These are phyloP conservation scores for Aspergillus tamarii DNA, from an alignment of 2,329 filamentous ascomycete species.

Conservation along the genomic window DNA sequence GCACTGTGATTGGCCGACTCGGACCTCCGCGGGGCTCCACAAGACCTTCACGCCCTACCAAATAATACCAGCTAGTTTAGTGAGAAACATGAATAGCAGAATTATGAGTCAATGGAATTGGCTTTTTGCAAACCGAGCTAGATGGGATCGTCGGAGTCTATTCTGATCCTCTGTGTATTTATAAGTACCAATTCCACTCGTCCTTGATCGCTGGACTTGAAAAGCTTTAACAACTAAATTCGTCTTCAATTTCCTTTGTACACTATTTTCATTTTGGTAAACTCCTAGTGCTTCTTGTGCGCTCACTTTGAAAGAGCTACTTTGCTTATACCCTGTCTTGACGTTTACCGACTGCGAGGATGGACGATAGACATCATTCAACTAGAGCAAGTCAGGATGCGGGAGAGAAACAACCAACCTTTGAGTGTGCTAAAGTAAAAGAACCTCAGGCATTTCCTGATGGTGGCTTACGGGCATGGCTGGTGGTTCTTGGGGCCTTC, in stretches of 20 bases:
- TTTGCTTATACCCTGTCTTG: neutral
- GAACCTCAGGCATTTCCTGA: neutral
- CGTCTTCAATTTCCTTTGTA: neutral
- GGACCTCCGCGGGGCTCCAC: neutral
- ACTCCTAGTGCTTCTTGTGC: neutral
- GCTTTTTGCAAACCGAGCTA: neutral
- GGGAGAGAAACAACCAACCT: neutral
- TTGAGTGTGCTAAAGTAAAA: neutral
- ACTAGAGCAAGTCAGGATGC: neutral
- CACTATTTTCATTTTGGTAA: neutral
- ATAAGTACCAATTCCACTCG: neutral
- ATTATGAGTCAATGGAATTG: neutral
- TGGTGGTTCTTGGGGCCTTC: slow-evolving; percentile 54
- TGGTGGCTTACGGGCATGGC: slow-evolving; percentile 50
- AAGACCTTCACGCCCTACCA: neutral
- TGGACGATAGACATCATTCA: neutral
- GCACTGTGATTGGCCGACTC: neutral
- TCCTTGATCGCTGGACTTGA: neutral
- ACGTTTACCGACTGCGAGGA: neutral
- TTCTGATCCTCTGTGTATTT: neutral
- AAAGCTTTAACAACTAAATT: too few relatives aligned
- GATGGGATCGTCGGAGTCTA: neutral
- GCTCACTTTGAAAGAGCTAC: neutral
- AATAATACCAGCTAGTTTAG: neutral
- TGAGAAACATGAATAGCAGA: neutral